These are phyloP conservation scores for Neurospora cerealis DNA, from an alignment of 495 filamentous ascomycete genomes.

Conservation along the genomic window DNA sequence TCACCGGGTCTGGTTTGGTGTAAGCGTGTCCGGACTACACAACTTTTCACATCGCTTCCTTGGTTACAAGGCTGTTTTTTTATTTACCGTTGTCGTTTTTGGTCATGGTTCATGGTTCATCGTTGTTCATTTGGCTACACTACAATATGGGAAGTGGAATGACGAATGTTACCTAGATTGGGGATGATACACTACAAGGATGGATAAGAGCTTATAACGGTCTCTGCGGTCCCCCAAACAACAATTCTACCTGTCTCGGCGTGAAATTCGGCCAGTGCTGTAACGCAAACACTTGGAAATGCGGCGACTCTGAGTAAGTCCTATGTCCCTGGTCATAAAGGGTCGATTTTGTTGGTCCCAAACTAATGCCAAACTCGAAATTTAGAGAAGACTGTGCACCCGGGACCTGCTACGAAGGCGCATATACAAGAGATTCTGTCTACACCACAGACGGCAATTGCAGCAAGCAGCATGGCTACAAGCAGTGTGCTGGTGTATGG, in stretches of 20 bases:
- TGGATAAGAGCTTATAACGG: constrained; percentile 12
- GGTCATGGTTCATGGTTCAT: too few relatives aligned
- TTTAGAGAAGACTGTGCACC: constrained; percentile 17
- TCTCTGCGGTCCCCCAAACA: constrained; percentile 18
- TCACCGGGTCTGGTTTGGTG: too few relatives aligned
- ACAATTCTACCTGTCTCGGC: constrained; percentile 23
- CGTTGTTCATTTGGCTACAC: too few relatives aligned
- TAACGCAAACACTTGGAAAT: constrained; percentile 18
- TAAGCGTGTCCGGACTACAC: too few relatives aligned
- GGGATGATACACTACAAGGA: too few relatives aligned
- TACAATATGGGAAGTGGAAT: too few relatives aligned
- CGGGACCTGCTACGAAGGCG: constrained; percentile 23
- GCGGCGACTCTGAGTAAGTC: constrained; percentile 14
- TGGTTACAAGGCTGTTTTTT: too few relatives aligned
- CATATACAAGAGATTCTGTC: constrained; percentile 11
- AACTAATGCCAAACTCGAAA: neutral
- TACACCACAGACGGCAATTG: constrained; percentile 19
- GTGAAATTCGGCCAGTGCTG: constrained; percentile 11
- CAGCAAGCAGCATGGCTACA: constrained; percentile 11
- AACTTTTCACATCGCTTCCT: too few relatives aligned
- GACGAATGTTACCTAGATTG: too few relatives aligned
- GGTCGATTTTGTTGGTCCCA: neutral
- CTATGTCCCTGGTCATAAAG: too few relatives aligned
- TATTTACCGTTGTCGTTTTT: too few relatives aligned
- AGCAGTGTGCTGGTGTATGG: constrained; percentile 16